A percentile compares a stretch with the other conserved stretches of the same genome.
Evolutionary conservation across 805 yeast genomes (phyloP).

Genomic region (Jamesozyma spencerorum): DNA sequence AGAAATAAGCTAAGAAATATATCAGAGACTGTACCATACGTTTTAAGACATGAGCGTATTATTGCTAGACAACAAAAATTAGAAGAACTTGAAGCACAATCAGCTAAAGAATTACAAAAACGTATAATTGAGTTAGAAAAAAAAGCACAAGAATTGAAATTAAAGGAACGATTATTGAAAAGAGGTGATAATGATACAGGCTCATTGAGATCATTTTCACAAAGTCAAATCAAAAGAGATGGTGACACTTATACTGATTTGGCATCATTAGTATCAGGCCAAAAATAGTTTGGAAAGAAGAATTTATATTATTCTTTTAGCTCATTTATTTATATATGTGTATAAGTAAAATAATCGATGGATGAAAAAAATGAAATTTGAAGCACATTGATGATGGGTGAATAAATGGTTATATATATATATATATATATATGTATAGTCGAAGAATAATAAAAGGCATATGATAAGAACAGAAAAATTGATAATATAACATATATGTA

Average conservation of each 20-base stretch:
- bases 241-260: conserved; percentile 44
- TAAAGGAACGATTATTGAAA: conserved; percentile 47
- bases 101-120: conserved; percentile 62
- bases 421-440: too few relatives aligned
- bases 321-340: background rate
- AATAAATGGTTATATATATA: too few relatives aligned
- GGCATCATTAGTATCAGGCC: conserved; percentile 35
- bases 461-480: too few relatives aligned
- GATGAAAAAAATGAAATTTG: too few relatives aligned
- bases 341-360: too few relatives aligned
- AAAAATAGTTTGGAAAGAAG: conserved; percentile 7
- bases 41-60: conserved; percentile 66
- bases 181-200: conserved; percentile 11
- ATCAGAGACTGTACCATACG: conserved; percentile 80
- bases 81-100: conserved; percentile 69
- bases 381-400: too few relatives aligned
- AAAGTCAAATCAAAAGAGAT: conserved; percentile 35
- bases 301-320: background rate
- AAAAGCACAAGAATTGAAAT: conserved; percentile 63
- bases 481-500: too few relatives aligned
- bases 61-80: conserved; percentile 67
- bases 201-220: conserved; percentile 10
- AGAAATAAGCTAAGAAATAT: conserved; percentile 64
- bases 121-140: conserved; percentile 71
- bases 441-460: too few relatives aligned